phyloP scores from a whole-genome alignment of 148 eudicot genomes.

The Selenicereus undatus region DNA sequence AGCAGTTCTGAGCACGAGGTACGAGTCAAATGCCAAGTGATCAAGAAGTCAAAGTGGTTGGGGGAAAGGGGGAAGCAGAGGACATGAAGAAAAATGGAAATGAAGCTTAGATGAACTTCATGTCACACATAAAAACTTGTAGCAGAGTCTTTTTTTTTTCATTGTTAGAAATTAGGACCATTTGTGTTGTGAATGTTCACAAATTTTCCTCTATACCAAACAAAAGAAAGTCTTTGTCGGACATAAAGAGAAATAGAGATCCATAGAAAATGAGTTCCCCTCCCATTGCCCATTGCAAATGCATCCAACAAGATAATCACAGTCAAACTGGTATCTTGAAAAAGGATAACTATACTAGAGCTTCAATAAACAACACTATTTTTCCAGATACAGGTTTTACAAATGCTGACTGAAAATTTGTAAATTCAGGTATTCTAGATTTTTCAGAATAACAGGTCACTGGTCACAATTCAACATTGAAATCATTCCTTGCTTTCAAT shows the following conservation, averaged over 20 bases:
- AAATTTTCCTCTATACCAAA: neutral
- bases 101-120: neutral
- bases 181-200: neutral
- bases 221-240: neutral
- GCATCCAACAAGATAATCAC: neutral
- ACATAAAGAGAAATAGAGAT: neutral
- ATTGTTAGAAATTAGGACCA: too few species aligned
- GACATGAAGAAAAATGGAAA: too few species aligned
- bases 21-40: too few species aligned
- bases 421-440: constrained; percentile 1
- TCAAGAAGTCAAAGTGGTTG: too few species aligned
- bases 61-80: too few species aligned
- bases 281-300: neutral
- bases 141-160: neutral
- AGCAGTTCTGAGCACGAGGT: neutral
- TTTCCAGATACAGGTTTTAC: neutral
- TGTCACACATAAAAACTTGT: neutral
- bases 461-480: neutral
- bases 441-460: neutral
- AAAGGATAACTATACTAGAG: neutral
- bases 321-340: neutral
- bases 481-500: neutral
- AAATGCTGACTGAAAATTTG: neutral
- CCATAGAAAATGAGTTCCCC: neutral
- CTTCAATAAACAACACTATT: neutral